phyloP scores from a whole-genome alignment of 192 early-diverging fungal genomes.

The Linnemannia exigua region DNA sequence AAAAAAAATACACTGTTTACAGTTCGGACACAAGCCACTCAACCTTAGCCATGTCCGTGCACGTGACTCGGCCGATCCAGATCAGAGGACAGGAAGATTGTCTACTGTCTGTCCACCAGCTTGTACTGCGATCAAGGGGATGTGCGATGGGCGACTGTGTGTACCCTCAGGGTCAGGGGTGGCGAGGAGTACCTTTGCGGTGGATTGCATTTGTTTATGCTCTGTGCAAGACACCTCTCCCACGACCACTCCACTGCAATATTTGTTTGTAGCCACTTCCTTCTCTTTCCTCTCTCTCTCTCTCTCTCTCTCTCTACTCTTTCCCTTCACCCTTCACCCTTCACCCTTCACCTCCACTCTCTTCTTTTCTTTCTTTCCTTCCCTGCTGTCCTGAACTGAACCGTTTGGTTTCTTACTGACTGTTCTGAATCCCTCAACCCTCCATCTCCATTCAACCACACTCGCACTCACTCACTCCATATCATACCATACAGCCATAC shows the following conservation, averaged over 20 bases:
- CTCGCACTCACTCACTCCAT: neutral
- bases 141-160: no score
- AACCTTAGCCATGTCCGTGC: neutral
- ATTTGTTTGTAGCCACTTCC: no score
- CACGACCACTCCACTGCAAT: neutral
- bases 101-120: no score
- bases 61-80: neutral
- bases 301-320: neutral
- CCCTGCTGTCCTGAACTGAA: neutral
- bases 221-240: neutral
- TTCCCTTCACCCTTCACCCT: neutral
- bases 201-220: neutral
- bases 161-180: neutral
- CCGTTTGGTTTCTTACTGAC: constrained; percentile 5
- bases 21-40: constrained; percentile 1
- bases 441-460: neutral
- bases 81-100: no score
- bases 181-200: neutral
- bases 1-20: constrained; percentile 1
- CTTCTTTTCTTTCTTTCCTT: neutral
- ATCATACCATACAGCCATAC: no score
- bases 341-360: no score
- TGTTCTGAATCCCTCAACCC: neutral
- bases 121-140: no score
- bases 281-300: neutral